phyloP scores from a whole-genome alignment of 129 eudicot genomes.

The Escallonia rubra region DNA sequence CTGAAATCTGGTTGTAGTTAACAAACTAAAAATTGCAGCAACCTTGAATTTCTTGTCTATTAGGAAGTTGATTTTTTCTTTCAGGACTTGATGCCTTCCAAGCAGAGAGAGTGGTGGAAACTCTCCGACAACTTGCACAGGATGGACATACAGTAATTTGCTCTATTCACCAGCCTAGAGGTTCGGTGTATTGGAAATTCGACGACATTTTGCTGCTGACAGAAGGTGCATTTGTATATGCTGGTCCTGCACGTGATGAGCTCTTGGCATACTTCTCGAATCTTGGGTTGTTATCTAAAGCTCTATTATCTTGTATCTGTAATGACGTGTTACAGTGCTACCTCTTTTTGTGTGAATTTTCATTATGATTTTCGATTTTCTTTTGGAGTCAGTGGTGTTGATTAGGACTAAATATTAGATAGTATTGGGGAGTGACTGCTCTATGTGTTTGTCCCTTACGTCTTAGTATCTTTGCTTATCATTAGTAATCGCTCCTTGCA shows the following conservation, averaged over 20 bases:
- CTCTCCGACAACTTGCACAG: slow-evolving; percentile 82
- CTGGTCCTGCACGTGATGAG: slow-evolving; percentile 87
- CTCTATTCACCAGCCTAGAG: slow-evolving; percentile 98
- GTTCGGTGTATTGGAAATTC: slow-evolving; percentile 86
- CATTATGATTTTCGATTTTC: too few species aligned
- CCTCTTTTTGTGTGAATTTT: too few species aligned
- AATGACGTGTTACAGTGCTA: not conserved
- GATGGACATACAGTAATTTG: slow-evolving; percentile 98
- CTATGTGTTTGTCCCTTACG: too few species aligned
- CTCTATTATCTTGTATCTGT: slow-evolving; percentile 10
- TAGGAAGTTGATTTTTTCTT: slow-evolving; percentile 13
- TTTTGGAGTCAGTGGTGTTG: too few species aligned
- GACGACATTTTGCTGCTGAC: slow-evolving; percentile 91
- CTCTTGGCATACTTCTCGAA: slow-evolving; percentile 74
- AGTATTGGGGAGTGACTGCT: too few species aligned
- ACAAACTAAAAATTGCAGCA: too few species aligned
- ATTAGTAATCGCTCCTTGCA: too few species aligned
- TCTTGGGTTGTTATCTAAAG: slow-evolving; percentile 60
- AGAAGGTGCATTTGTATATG: slow-evolving; percentile 85
- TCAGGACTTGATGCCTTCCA: slow-evolving; percentile 99
- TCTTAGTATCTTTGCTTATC: too few species aligned
- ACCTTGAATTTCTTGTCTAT: too few species aligned
- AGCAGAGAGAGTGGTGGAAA: slow-evolving; percentile 99
- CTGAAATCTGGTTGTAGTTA: too few species aligned
- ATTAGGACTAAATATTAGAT: too few species aligned